Conservation (phyloP, 2,329 filamentous ascomycete genomes). For the Hypocreales sp. region DNA sequence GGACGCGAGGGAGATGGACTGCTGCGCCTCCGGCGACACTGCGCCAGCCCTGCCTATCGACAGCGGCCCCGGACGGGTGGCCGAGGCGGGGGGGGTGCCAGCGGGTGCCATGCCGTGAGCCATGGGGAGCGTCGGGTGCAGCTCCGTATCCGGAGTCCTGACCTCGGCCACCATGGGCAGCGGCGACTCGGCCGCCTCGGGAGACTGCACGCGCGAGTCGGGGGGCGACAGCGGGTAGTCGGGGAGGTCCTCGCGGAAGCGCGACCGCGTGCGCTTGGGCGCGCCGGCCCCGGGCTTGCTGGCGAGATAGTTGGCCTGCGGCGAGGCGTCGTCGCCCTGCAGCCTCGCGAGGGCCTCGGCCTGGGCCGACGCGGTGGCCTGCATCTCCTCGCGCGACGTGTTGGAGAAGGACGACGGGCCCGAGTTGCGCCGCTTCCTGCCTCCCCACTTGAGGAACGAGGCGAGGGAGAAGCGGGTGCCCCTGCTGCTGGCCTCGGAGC, state of each 20-base stretch:
- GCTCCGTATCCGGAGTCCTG: conserved; percentile 9
- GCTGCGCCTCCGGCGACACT: conserved; percentile 41
- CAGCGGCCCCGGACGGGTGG: conserved; percentile 6
- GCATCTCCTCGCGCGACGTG: conserved; percentile 77
- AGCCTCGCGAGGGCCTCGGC: conserved; percentile 18
- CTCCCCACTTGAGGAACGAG: conserved; percentile 59
- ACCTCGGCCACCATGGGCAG: conserved; percentile 17
- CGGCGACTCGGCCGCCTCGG: conserved; percentile 43
- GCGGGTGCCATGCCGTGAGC: conserved; percentile 32
- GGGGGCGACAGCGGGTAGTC: conserved; percentile 78
- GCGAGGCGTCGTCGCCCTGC: conserved; percentile 15
- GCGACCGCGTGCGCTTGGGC: conserved; percentile 71
- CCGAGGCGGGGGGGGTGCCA: conserved; percentile 22
- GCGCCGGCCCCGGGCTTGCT: conserved; percentile 25
- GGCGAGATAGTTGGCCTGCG: conserved; percentile 11
- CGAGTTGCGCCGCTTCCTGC: conserved; percentile 39
- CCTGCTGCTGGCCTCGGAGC: conserved; percentile 36
- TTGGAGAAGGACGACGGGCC: conserved; percentile 75
- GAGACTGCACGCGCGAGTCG: conserved; percentile 65
- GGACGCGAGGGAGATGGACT: conserved; percentile 79
- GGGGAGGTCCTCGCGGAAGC: conserved; percentile 82
- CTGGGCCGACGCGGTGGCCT: conserved; percentile 17
- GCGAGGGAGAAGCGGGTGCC: conserved; percentile 41
- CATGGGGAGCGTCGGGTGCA: conserved; percentile 10
- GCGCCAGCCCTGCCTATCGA: conserved; percentile 10